phyloP scores from a whole-genome alignment of 148 eudicot species.

The Camellia sinensis region DNA sequence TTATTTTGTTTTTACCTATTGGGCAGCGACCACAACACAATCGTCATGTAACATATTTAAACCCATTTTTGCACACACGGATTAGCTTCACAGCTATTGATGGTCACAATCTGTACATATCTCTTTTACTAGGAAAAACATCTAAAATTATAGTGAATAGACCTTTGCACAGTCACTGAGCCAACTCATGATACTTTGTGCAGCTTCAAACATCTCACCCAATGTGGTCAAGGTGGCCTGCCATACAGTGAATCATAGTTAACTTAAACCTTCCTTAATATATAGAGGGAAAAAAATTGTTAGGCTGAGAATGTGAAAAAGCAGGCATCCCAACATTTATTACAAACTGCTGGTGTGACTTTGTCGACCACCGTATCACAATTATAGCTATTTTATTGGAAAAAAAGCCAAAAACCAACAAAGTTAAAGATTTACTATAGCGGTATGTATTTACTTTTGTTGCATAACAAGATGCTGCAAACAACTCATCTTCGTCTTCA shows the following conservation, averaged over 20 bases:
- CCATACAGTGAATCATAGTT: constrained; percentile 24
- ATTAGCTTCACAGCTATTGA: neutral
- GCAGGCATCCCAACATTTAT: neutral
- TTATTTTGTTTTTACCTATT: too few relatives aligned
- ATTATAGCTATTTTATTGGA: neutral
- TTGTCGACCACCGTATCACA: neutral
- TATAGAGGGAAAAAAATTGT: neutral
- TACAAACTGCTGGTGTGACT: neutral
- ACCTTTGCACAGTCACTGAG: constrained; percentile 99
- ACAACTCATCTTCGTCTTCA: constrained; percentile 66
- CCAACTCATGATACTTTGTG: constrained; percentile 95
- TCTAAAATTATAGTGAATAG: constrained; percentile 4
- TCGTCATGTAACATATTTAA: neutral
- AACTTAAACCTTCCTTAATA: neutral
- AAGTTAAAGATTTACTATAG: neutral
- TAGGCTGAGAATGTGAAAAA: neutral
- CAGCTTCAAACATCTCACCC: constrained; percentile 97
- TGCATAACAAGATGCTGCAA: constrained; percentile 84
- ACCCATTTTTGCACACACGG: neutral
- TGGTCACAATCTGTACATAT: neutral
- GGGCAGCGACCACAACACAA: neutral
- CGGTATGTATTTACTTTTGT: constrained; percentile 61
- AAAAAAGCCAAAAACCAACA: neutral
- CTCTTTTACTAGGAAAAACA: neutral
- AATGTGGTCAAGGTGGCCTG: constrained; percentile 93